Evolutionary conservation across 2,329 filamentous ascomycete genomes (phyloP), one percentile per base, ranked within the genome.

Genomic region (Botryotinia calthae): DNA sequence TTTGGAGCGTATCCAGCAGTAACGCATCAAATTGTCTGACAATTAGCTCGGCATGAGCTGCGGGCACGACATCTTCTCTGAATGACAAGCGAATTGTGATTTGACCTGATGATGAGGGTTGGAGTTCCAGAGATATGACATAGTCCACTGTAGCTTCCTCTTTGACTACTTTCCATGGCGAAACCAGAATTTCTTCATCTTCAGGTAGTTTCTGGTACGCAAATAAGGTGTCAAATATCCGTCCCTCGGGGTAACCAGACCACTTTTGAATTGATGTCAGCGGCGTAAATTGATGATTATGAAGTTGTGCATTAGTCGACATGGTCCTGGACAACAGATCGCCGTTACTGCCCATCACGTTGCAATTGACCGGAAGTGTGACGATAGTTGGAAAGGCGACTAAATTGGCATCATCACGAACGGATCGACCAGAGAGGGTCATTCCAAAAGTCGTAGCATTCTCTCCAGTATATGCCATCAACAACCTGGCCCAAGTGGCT

Each of bases 141-240:
- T 95, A 97, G 77, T 97, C 93, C 2, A 93, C 88, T 1, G 86
- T 88, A 9, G 92, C 91, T 68, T 88, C 84, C 73, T 97, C 94
- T 25, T 88, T 84, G 1, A 88, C 75, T 0, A 92, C 75, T 10
- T 84, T 83, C 91, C 93, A 97, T 0, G 85, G 82, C 5, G 79
- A 61, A 7, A 46, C 51, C 51, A 61, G 61, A 1, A 80, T 72
- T 25, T 76, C 70, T 2, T 76, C 74, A 65, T 51, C 73, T 71
- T 51, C 76, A 28, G 69, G 82, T 76, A 73, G 84, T 76, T 92
- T 93, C 79, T 97, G 95, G 78, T 94, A 95, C 0, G 93, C 91
- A 73, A 98, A 89, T 1, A 98, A 85, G 0, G 94, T 95, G 79
- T 98, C 94, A 77, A 98, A 97, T 0, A 96, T 84, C 0, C 87